These are phyloP conservation scores for Trichomonas tenax DNA, from an alignment of 208 protist species.

Conservation along the genomic window DNA sequence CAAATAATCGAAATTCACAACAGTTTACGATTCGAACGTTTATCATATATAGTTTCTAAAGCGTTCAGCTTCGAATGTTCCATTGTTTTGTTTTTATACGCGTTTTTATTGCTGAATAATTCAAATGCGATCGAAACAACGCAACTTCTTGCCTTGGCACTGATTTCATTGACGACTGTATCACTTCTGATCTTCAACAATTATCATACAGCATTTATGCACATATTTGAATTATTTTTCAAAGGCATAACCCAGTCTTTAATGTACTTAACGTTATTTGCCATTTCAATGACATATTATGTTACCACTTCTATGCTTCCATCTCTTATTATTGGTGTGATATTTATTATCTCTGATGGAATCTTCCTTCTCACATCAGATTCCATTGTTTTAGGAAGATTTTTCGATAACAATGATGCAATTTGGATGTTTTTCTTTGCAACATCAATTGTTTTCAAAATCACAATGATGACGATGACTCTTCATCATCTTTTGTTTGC, in stretches of 20 bases:
- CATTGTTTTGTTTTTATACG: not conserved
- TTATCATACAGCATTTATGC: not conserved
- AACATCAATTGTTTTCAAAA: not conserved
- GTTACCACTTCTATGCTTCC: not conserved
- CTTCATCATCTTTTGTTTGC: not conserved
- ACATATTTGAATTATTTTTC: not conserved
- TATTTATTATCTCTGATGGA: not conserved
- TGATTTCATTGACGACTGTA: not conserved
- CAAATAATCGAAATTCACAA: not conserved
- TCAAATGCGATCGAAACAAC: not conserved
- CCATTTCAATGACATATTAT: not conserved
- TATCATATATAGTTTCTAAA: not conserved
- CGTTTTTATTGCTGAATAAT: not conserved
- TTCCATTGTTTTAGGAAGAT: not conserved
- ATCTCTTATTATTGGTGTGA: not conserved
- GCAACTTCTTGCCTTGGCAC: not conserved
- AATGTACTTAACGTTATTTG: not conserved
- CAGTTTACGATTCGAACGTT: not conserved
- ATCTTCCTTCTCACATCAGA: not conserved
- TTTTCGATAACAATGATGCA: not conserved
- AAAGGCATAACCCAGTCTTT: not conserved
- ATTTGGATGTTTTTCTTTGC: not conserved
- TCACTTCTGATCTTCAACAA: not conserved
- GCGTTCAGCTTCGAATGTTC: not conserved
- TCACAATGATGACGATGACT: not conserved